Base-by-base conservation (phyloP, 345 rosid species). In the Abelmoschus esculentus region DNA sequence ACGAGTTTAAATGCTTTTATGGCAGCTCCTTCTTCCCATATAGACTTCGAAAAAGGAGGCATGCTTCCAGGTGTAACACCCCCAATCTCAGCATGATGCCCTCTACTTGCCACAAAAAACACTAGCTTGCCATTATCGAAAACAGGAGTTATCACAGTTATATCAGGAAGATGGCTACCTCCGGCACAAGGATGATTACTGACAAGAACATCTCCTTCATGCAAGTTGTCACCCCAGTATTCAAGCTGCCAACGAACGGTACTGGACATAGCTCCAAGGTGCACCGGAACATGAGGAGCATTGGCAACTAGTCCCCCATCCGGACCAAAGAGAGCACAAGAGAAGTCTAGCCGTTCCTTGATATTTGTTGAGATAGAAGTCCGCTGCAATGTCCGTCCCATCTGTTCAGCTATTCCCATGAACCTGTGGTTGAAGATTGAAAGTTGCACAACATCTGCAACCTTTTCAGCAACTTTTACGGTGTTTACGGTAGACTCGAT, bases 381-480 rank as follows among this genome's bases (percentile, higher is more conserved):
- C 75, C 99, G 84, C 81, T 95, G 99, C 22, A 95, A 80, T 3
- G 99, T 91, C 64, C 96, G 83, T 67, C 99, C 99, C 99, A 95
- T 95, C 76, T 95, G 99, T 68, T 95, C 99, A 61, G 99, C 99
- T 54, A 95, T 91, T 59, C 99, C 99, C 99, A 95, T 95, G 78
- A 91, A 95, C 65, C 99, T 84, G 82, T 95, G 91, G 79, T 87
- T 89, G 78, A 95, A 95, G 66, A 95, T 91, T 36, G 99, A 95
- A 13, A 95, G 86, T 72, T 89, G 99, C 73, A 95, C 99, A 22
- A 95, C 99, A 84, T 89, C 99, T 74, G 96, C 99, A 72, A 91
- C 89, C 36, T 87, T 84, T 70, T 86, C 86, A 0, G 84, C 77
- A 53, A 86, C 80, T 81, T 85, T 81, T 29, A 76, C 62, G 3